Percentiles rank a stretch among this genome's conserved stretches.
These are phyloP conservation scores for Acanthamoeba divionensis DNA, from an alignment of 208 protist species.

Conservation along the genomic window DNA sequence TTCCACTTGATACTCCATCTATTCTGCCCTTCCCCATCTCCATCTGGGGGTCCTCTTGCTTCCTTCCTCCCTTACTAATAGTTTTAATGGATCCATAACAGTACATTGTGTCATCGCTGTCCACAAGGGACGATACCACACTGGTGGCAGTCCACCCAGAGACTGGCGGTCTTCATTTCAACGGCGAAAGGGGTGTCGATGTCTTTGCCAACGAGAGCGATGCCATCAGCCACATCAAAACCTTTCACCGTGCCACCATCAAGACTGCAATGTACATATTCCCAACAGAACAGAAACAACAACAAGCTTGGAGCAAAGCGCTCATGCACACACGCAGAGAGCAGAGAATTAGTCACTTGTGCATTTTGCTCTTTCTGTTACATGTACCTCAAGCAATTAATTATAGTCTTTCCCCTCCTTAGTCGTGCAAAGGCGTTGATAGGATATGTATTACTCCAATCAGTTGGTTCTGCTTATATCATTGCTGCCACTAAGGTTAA, in stretches of 20 bases:
- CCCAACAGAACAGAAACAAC: neutral
- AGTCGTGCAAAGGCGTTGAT: constrained; percentile 57
- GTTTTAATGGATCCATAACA: neutral
- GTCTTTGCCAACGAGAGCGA: constrained; percentile 62
- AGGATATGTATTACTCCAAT: no score
- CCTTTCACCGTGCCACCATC: neutral
- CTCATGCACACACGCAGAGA: neutral
- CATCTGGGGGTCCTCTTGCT: neutral
- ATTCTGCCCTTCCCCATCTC: neutral
- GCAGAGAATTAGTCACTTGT: neutral
- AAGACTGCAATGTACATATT: constrained; percentile 64
- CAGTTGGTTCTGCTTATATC: no score
- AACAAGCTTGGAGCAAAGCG: neutral
- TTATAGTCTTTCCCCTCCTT: neutral
- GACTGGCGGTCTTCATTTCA: constrained; percentile 59
- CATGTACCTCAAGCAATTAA: neutral
- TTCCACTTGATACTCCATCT: neutral
- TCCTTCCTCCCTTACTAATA: neutral
- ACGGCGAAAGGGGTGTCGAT: constrained; percentile 58
- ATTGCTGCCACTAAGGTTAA: constrained; percentile 62
- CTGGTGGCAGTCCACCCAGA: constrained; percentile 73
- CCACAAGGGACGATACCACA: constrained; percentile 73
- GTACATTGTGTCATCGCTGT: constrained; percentile 76
- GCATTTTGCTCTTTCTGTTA: neutral
- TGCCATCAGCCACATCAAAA: constrained; percentile 40